Base-by-base conservation (phyloP, 176 grass and related monocot species). In the Otatea glauca region DNA sequence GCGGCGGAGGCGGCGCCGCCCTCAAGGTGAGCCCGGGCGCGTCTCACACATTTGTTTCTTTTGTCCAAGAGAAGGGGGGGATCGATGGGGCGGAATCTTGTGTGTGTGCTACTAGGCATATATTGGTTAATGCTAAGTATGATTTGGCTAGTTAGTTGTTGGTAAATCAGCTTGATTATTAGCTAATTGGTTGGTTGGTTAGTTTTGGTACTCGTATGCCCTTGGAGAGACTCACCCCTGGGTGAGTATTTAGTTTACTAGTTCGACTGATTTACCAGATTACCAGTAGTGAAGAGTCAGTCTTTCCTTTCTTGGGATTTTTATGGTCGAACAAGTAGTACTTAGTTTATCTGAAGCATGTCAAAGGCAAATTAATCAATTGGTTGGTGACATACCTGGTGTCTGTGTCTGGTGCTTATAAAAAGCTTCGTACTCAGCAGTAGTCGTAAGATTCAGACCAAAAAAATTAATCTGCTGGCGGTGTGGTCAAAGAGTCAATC, bases 21-120 rank as follows among this genome's bases (percentile, higher is more conserved):
- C 88, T 90, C 79, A 90, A 83, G 88, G 88, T 79, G 68, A 65
- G 43, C 7, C 7, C 42, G 7, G 29, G 17, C 21, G 24, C 23
- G 9, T 8, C 56, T 0, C 10, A 0, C 17, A 0, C 35, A 0
- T 37, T 37, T 42, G 10, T 9, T 43, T 4, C 15, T 34, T 64
- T 32, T 62, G 37, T 44, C 20, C 38, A 0, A 59, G 3, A 2
- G 18, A 4, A 11, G 1, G 41, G 41, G 10, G 38, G 68, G 2
- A 8, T 8, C 3, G 7, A 42, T 42, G 0, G 3, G 10, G 7
- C 8, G 14, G 21, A 24, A 10, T 0, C 37, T 7, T 13, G 49
- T 67, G 32, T 51, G 6, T 6, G 14, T 9, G 23, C 45, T 71
- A 16, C 45, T 71, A n/a, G 3, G 8, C 56, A 25, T 59, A 48